These are phyloP conservation scores for Kuraishia hungarica DNA, from an alignment of 805 yeast species.

Conservation along the genomic window DNA sequence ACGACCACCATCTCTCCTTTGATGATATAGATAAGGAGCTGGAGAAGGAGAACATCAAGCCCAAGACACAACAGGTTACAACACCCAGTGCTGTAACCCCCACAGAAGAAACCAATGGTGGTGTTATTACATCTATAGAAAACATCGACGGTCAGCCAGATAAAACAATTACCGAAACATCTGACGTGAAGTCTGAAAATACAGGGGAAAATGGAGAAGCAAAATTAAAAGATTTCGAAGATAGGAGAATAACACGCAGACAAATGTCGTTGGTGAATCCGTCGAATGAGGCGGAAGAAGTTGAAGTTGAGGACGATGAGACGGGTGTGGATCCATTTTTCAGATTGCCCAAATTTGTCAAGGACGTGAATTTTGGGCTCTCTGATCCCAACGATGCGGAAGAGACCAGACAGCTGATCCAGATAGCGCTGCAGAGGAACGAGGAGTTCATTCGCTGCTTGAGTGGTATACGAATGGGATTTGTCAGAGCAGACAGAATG, in stretches of 20 bases:
- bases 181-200: constrained; percentile 7
- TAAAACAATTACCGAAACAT: constrained; percentile 15
- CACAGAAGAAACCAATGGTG: not conserved
- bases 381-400: constrained; percentile 50
- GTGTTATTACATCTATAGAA: constrained; percentile 3
- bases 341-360: constrained; percentile 43
- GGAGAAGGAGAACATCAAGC: constrained; percentile 7
- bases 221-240: constrained; percentile 4
- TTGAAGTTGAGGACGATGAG: constrained; percentile 4
- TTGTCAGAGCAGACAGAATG: constrained; percentile 71
- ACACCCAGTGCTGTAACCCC: constrained; percentile 4
- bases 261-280: constrained; percentile 4
- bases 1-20: constrained; percentile 50
- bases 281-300: constrained; percentile 5
- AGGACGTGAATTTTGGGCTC: constrained; percentile 40
- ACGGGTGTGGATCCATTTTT: constrained; percentile 49
- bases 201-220: not conserved
- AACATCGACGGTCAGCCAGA: constrained; percentile 8
- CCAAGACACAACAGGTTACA: constrained; percentile 11
- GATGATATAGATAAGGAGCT: constrained; percentile 18
- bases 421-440: constrained; percentile 70
- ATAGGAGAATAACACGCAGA: constrained; percentile 10
- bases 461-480: constrained; percentile 61
- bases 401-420: constrained; percentile 65
- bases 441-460: constrained; percentile 83